phyloP scores from a whole-genome alignment of 1,139 yeast genomes.

The Pneumocystis sp. region DNA sequence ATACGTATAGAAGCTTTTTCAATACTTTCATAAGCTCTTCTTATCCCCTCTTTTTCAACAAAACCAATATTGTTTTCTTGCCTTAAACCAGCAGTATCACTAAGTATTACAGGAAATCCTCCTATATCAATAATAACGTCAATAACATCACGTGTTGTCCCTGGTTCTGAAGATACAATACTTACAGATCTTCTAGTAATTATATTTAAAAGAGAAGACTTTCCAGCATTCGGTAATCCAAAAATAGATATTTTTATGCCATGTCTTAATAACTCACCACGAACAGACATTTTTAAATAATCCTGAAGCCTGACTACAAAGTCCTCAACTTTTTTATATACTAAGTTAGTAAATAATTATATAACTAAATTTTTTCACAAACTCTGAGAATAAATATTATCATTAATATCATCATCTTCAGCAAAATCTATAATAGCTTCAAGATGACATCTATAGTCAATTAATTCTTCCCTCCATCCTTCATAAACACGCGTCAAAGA shows the following conservation, averaged over 20 bases:
- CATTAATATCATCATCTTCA: constrained; percentile 81
- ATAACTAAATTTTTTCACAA: background rate
- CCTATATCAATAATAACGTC: constrained; percentile 68
- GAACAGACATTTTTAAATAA: constrained; percentile 35
- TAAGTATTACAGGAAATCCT: constrained; percentile 70
- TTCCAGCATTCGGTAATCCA: constrained; percentile 97
- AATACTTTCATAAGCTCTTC: constrained; percentile 50
- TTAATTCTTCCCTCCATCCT: constrained; percentile 52
- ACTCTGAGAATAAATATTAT: constrained; percentile 20
- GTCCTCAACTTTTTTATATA: constrained; percentile 25
- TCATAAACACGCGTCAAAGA: constrained; percentile 39
- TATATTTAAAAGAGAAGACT: constrained; percentile 64
- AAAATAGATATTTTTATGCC: constrained; percentile 64
- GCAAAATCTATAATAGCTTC: constrained; percentile 80
- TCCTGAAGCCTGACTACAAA: constrained; percentile 33
- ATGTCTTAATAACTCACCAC: constrained; percentile 49
- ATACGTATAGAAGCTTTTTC: constrained; percentile 46
- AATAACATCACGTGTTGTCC: constrained; percentile 83
- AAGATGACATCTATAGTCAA: constrained; percentile 54
- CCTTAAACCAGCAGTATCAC: constrained; percentile 91
- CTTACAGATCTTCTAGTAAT: constrained; percentile 73
- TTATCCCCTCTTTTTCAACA: constrained; percentile 74
- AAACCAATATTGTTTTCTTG: constrained; percentile 25
- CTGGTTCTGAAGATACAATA: constrained; percentile 81
- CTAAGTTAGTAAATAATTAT: constrained; percentile 34